phyloP scores from a whole-genome alignment of 2,329 filamentous ascomycete species.

The Aspergillus glaucus region DNA sequence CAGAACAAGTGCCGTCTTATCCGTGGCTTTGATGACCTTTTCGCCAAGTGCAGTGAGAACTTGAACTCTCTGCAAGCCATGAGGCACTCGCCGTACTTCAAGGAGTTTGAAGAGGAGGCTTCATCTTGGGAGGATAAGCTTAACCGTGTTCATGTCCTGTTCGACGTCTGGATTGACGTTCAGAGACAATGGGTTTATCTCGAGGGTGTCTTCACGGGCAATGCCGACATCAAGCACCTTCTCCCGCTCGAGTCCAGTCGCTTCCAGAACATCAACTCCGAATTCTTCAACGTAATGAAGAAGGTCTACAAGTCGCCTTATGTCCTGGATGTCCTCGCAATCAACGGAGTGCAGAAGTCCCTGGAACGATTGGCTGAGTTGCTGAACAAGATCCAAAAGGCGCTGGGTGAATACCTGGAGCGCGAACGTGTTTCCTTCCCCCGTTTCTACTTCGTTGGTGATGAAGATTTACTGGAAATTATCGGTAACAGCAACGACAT shows the following conservation, averaged over 20 bases:
- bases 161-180: conserved; percentile 99
- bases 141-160: conserved; percentile 92
- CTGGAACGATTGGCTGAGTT: conserved; percentile 93
- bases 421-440: conserved; percentile 96
- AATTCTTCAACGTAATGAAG: conserved; percentile 99
- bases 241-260: conserved; percentile 92
- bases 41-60: conserved; percentile 97
- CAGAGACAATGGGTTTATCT: conserved; percentile 99
- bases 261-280: conserved; percentile 98
- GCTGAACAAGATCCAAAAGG: conserved; percentile 98
- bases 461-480: conserved; percentile 96
- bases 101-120: conserved; percentile 97
- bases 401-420: conserved; percentile 95
- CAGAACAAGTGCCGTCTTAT: conserved; percentile 98
- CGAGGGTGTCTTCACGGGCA: conserved; percentile 97
- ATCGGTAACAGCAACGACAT: conserved; percentile 99
- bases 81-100: conserved; percentile 98
- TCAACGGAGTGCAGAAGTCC: conserved; percentile 91
- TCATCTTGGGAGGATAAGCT: conserved; percentile 96
- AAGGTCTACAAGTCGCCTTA: conserved; percentile 96
- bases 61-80: conserved; percentile 96
- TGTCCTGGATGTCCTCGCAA: conserved; percentile 91
- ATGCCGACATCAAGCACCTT: conserved; percentile 97
- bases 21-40: conserved; percentile 94
- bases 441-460: conserved; percentile 98